phyloP scores from a whole-genome alignment of 176 grass and related monocot species.

The Musa beccarii region DNA sequence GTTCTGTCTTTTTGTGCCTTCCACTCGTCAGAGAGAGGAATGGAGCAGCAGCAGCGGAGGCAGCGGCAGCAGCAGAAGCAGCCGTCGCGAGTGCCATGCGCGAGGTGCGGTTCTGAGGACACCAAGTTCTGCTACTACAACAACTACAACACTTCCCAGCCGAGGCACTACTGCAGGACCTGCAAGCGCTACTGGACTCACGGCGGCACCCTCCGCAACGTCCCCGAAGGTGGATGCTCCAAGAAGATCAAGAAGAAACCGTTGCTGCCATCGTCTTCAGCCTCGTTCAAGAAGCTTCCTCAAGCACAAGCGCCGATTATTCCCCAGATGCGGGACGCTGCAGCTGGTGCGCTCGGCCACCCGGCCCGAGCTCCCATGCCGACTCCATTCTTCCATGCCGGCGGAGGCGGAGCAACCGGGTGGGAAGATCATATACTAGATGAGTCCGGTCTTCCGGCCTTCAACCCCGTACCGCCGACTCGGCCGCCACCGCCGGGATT shows the following conservation, averaged over 20 bases:
- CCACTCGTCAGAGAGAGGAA: background rate
- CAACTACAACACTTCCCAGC: constrained; percentile 8
- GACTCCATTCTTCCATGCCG: background rate
- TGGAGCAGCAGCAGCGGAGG: background rate
- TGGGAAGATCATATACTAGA: too few species aligned
- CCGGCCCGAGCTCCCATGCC: background rate
- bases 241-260: background rate
- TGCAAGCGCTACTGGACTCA: constrained; percentile 11
- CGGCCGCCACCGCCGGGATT: background rate
- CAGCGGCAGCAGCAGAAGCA: background rate
- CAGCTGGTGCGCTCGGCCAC: too few species aligned
- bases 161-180: background rate
- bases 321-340: too few species aligned
- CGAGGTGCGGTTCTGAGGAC: background rate
- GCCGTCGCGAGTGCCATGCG: background rate
- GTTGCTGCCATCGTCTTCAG: background rate
- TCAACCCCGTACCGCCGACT: background rate
- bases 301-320: background rate
- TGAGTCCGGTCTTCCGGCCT: background rate
- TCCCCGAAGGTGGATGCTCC: background rate
- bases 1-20: too few species aligned
- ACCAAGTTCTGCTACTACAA: constrained; percentile 18
- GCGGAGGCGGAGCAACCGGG: too few species aligned
- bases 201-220: background rate
- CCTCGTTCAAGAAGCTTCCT: background rate